phyloP scores from a whole-genome alignment of 129 eudicot species.

The Mikania micrantha region DNA sequence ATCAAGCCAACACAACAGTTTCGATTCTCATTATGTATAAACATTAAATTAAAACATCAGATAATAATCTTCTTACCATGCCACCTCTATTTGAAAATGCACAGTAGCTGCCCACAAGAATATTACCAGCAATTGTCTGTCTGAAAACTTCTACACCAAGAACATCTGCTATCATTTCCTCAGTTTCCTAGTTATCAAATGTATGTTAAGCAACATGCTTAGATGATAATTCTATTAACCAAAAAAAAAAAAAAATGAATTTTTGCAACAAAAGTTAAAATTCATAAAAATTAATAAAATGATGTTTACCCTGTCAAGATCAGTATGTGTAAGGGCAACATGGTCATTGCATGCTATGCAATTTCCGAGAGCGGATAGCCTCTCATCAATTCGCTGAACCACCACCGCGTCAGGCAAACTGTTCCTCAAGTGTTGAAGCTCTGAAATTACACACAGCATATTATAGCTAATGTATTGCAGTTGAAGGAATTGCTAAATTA shows the following conservation, averaged over 20 bases:
- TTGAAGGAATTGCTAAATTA: background rate
- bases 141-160: conserved; percentile 76
- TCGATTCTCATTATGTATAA: too few species aligned
- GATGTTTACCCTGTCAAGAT: conserved; percentile 72
- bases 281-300: background rate
- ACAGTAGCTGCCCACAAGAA: conserved; percentile 74
- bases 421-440: conserved; percentile 93
- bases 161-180: conserved; percentile 78
- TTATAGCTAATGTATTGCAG: background rate
- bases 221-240: background rate
- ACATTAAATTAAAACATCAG: background rate
- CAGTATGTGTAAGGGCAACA: conserved; percentile 92
- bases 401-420: conserved; percentile 86
- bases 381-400: conserved; percentile 87
- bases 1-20: background rate
- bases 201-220: background rate
- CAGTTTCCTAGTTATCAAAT: conserved; percentile 48
- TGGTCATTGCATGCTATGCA: conserved; percentile 98
- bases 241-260: background rate
- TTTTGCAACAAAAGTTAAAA: background rate
- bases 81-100: conserved; percentile 68
- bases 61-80: conserved; percentile 37
- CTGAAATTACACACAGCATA: conserved; percentile 22
- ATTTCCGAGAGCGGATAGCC: conserved; percentile 85
- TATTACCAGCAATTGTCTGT: conserved; percentile 64